Evolutionary conservation across 345 rosid genomes (phyloP).

Genomic region (Trapa bicornis): DNA sequence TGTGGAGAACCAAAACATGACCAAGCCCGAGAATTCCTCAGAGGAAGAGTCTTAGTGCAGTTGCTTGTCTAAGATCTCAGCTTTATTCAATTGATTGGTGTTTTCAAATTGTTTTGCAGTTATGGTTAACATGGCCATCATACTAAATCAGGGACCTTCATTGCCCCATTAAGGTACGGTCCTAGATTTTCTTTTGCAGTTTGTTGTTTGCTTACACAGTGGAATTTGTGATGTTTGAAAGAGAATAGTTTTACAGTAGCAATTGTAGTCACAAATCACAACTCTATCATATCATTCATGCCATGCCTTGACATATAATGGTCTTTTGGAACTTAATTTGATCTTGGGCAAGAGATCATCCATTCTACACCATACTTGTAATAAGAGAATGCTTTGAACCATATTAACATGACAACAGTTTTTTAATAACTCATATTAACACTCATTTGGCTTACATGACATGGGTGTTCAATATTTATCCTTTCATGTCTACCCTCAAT

Average conservation of each 20-base stretch:
- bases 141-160: background rate
- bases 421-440: no score
- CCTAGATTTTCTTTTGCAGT: background rate
- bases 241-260: background rate
- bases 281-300: background rate
- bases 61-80: background rate
- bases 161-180: background rate
- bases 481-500: no score
- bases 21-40: background rate
- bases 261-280: no score
- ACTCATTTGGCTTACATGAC: no score
- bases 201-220: background rate
- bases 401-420: no score
- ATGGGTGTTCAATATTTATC: no score
- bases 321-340: background rate
- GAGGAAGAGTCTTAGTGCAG: conserved; percentile 2
- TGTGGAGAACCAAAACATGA: background rate
- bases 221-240: background rate
- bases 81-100: background rate
- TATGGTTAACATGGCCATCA: background rate
- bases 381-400: no score
- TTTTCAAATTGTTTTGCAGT: background rate
- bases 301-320: background rate
- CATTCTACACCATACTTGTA: no score
- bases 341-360: background rate